Conservation (phyloP, 2,329 filamentous ascomycete species). For the Emergomyces orientalis region DNA sequence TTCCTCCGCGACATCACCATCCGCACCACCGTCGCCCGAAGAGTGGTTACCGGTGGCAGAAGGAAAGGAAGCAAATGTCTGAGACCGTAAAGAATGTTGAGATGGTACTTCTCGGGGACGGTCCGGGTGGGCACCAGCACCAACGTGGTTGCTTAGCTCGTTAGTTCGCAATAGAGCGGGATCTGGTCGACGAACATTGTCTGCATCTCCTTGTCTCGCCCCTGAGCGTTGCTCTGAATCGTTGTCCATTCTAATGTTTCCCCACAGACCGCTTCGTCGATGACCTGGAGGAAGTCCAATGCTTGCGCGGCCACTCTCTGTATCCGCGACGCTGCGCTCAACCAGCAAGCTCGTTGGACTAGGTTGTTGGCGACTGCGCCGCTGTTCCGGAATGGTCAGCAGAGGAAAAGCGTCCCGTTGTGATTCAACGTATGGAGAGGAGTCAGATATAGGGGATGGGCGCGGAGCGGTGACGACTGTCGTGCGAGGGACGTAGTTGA, state of each 20-base stretch:
- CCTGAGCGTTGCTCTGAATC: conserved; percentile 22
- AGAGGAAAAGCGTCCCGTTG: conserved; percentile 44
- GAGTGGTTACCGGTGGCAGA: conserved; percentile 28
- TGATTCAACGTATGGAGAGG: conserved; percentile 22
- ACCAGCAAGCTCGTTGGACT: conserved; percentile 39
- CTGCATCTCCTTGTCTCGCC: conserved; percentile 16
- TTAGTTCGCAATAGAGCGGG: conserved; percentile 24
- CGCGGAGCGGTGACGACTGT: conserved; percentile 40
- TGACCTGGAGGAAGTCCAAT: conserved; percentile 42
- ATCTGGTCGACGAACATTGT: conserved; percentile 25
- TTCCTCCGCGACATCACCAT: conserved; percentile 50
- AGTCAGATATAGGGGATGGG: conserved; percentile 22
- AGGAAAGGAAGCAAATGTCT: conserved; percentile 32
- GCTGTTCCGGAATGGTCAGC: conserved; percentile 48
- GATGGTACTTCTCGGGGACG: conserved; percentile 33
- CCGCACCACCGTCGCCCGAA: conserved; percentile 24
- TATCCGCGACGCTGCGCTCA: conserved; percentile 38
- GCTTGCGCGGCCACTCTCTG: conserved; percentile 44
- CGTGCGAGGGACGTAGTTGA: conserved; percentile 50
- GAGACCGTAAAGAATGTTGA: conserved; percentile 33
- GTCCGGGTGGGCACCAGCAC: conserved; percentile 16
- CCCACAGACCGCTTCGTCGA: conserved; percentile 27
- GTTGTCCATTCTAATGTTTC: conserved; percentile 16
- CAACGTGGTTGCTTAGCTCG: neutral
- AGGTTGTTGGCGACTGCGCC: conserved; percentile 44